Evolutionary conservation across 805 yeast genomes (phyloP).

Genomic region (Kazachstania africana): DNA sequence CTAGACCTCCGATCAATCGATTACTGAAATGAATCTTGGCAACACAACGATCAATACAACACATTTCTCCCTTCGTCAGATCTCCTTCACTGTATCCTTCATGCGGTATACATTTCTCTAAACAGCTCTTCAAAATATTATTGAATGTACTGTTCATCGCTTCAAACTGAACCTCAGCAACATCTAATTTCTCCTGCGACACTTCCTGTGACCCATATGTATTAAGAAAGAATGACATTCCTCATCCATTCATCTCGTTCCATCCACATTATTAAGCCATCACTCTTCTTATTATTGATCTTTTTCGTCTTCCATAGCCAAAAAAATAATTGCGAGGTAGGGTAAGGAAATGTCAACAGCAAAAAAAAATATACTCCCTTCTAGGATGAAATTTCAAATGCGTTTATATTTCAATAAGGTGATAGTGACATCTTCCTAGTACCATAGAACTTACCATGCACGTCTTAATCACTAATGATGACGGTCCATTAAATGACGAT

Average conservation of each 20-base stretch:
- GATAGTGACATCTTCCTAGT: neutral
- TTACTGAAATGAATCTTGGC: constrained; percentile 71
- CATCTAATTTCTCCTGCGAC: constrained; percentile 45
- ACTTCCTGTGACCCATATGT: constrained; percentile 36
- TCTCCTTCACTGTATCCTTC: constrained; percentile 79
- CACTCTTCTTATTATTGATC: neutral
- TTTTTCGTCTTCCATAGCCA: constrained; percentile 1
- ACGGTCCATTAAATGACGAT: constrained; percentile 78
- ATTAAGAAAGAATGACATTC: constrained; percentile 53
- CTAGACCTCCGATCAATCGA: constrained; percentile 43
- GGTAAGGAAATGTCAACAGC: no score
- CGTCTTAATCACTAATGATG: constrained; percentile 74
- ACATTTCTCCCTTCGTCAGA: constrained; percentile 69
- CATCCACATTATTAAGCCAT: no score
- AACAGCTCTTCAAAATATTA: constrained; percentile 49
- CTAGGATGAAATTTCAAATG: no score
- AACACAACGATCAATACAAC: constrained; percentile 81
- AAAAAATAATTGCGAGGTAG: no score
- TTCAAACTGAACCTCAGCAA: constrained; percentile 57
- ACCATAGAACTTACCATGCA: constrained; percentile 27
- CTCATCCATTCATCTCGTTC: no score
- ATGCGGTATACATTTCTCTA: constrained; percentile 62
- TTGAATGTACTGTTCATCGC: constrained; percentile 50
- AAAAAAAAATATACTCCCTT: no score
- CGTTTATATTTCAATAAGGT: no score